These are phyloP conservation scores for Hypoxylon intermedium DNA, from an alignment of 495 filamentous ascomycete species.

Conservation along the genomic window DNA sequence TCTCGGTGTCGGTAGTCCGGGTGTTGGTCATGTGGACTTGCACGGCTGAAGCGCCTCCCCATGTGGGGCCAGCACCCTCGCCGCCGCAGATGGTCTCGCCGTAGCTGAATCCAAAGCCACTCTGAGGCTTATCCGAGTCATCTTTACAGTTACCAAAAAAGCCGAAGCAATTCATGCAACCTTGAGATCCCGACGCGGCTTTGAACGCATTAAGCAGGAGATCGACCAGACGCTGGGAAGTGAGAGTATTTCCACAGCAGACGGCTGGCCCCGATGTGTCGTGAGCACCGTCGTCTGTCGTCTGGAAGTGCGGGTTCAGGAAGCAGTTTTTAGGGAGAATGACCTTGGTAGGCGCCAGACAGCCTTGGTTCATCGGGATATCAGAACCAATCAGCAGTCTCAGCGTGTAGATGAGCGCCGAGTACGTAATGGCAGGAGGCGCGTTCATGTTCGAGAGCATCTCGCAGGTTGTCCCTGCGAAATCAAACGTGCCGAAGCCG, in stretches of 20 bases:
- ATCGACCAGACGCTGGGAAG: conserved; percentile 86
- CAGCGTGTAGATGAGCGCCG: conserved; percentile 94
- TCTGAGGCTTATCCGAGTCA: conserved; percentile 60
- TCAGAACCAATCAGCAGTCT: conserved; percentile 89
- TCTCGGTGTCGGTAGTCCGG: conserved; percentile 91
- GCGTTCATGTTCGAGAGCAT: conserved; percentile 97
- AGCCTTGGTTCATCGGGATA: conserved; percentile 97
- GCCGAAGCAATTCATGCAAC: conserved; percentile 74
- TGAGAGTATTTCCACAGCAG: conserved; percentile 90
- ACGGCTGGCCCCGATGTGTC: conserved; percentile 56
- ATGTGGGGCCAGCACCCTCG: conserved; percentile 82
- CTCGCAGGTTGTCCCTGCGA: conserved; percentile 85
- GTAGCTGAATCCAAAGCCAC: conserved; percentile 89
- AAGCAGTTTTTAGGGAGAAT: conserved; percentile 78
- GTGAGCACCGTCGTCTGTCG: too few relatives aligned
- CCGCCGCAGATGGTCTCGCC: conserved; percentile 97
- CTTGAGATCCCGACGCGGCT: conserved; percentile 87
- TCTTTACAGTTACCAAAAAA: conserved; percentile 71
- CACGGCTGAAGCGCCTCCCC: conserved; percentile 88
- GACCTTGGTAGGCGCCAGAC: conserved; percentile 87
- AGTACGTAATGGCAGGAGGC: conserved; percentile 91
- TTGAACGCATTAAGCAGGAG: conserved; percentile 89
- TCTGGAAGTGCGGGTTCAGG: too few relatives aligned
- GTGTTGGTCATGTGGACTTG: conserved; percentile 99
- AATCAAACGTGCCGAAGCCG: conserved; percentile 46